Evolutionary conservation across 139 green algal genomes (phyloP).

Genomic region (Protoeuglena noctilucae): DNA sequence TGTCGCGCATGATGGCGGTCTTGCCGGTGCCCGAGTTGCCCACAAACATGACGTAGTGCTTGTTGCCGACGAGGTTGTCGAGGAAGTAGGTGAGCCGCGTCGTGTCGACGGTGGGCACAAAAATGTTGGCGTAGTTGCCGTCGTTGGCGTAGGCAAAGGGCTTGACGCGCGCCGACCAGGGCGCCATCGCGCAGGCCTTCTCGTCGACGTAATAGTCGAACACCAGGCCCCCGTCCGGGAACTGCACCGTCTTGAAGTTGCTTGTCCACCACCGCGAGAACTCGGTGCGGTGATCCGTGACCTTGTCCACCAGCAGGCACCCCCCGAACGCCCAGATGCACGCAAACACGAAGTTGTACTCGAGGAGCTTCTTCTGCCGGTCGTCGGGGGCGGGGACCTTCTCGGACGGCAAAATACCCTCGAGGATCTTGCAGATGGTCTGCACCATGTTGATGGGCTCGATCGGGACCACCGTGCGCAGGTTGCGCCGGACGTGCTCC

Average conservation of each 20-base stretch:
- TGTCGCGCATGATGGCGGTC: constrained; percentile 68
- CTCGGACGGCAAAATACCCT: constrained; percentile 55
- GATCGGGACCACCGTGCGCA: constrained; percentile 62
- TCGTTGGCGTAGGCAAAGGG: constrained; percentile 31
- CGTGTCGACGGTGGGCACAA: constrained; percentile 78
- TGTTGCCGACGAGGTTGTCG: constrained; percentile 53
- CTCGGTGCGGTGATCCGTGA: constrained; percentile 57
- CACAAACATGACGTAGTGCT: constrained; percentile 80
- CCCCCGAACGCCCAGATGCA: constrained; percentile 85
- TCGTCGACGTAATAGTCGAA: constrained; percentile 85
- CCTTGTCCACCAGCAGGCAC: constrained; percentile 64
- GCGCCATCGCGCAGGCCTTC: constrained; percentile 34
- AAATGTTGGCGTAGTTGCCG: constrained; percentile 39
- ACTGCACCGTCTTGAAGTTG: constrained; percentile 24
- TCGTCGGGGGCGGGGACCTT: constrained; percentile 28
- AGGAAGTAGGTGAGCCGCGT: constrained; percentile 68
- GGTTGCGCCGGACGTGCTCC: constrained; percentile 68
- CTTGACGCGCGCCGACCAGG: constrained; percentile 47
- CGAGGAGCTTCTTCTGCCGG: constrained; percentile 67
- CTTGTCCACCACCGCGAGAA: constrained; percentile 64
- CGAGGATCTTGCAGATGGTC: constrained; percentile 83
- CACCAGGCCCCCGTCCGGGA: constrained; percentile 64
- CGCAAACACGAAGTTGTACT: constrained; percentile 82
- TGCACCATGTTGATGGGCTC: constrained; percentile 58
- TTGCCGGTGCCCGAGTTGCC: constrained; percentile 71